Evolutionary conservation across 768 basidiomycete genomes (phyloP), one percentile per base, ranked within the genome.

Genomic region (Mycena capillaripes): DNA sequence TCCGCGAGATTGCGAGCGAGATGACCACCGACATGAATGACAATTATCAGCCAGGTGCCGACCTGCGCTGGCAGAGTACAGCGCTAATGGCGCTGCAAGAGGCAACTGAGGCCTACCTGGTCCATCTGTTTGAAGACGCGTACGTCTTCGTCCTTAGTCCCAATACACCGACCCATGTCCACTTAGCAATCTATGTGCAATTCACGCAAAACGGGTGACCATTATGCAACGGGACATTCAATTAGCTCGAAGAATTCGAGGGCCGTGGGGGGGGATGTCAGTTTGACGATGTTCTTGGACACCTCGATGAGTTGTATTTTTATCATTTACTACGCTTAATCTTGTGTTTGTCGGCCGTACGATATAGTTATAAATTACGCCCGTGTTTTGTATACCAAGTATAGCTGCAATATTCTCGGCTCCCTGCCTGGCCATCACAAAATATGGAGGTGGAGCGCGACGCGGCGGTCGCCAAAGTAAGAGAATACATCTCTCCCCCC

Each of bases 51-150:
- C 64, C 69, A 30, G 90, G 87, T 23, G 85, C 86, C 3, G 85
- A 88, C 14, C 82, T 99, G 63, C 89, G 98, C 56, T 99, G 98
- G 98, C 98, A 99, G 81, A 95, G 92, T 73, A 95, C 96, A 7
- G 98, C 98, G 7, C 87, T 99, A 67, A 79, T 97, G 77, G 98
- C 98, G 2, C 82, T 99, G 72, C 98, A 99, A 78, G 98, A 99
- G 82, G 98, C 98, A 16, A 96, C 97, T 27, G 97, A 98, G 81
- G 96, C 97, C 17, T 98, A 90, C 77, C 86, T 99, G 21, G 95
- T 99, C 23, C 97, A 99, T 83, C 84, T 99, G 52, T 99, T 99
- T 74, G 98, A 99, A 83, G 98, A 99, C 83, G 96, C 97, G 95
- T 98, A 82, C 86, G 97, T 95, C 36, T 62, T 56, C 29, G 23